Conservation (phyloP, 2,329 filamentous ascomycete species). For the Aspergillus spinulosporus region DNA sequence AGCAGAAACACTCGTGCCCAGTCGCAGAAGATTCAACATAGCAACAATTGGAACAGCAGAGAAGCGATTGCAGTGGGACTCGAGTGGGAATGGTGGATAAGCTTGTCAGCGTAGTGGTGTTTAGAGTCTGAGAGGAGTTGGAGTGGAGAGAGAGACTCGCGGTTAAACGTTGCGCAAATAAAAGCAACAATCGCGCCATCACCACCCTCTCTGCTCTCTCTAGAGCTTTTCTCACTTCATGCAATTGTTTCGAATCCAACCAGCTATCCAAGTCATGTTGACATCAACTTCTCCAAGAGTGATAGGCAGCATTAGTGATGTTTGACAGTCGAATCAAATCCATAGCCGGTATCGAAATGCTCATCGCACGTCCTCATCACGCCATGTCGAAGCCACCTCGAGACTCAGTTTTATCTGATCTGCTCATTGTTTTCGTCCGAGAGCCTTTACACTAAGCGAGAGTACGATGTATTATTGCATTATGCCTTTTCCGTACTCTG, state of each 20-base stretch:
- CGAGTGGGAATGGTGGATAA: background rate
- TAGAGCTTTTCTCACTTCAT: background rate
- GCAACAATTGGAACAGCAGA: background rate
- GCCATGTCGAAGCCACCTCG: constrained; percentile 9
- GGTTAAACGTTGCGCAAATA: constrained; percentile 2
- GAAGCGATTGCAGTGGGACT: background rate
- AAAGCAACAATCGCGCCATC: constrained; percentile 29
- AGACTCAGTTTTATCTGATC: constrained; percentile 9
- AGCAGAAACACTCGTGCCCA: too few relatives aligned
- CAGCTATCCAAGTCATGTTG: too few relatives aligned
- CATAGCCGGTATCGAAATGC: constrained; percentile 6
- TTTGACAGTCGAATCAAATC: constrained; percentile 1
- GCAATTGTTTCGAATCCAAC: background rate
- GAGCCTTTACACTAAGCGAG: background rate
- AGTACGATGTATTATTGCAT: background rate
- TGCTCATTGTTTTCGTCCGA: background rate
- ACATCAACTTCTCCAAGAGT: background rate
- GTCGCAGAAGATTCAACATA: too few relatives aligned
- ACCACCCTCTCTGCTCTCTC: background rate
- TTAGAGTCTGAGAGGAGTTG: background rate
- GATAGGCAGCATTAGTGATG: background rate
- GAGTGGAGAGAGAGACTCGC: background rate
- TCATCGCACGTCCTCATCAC: constrained; percentile 15
- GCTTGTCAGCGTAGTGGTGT: background rate
- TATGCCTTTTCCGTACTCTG: background rate